These are phyloP conservation scores for Podospora australis DNA, from an alignment of 495 filamentous ascomycete genomes.

Conservation along the genomic window DNA sequence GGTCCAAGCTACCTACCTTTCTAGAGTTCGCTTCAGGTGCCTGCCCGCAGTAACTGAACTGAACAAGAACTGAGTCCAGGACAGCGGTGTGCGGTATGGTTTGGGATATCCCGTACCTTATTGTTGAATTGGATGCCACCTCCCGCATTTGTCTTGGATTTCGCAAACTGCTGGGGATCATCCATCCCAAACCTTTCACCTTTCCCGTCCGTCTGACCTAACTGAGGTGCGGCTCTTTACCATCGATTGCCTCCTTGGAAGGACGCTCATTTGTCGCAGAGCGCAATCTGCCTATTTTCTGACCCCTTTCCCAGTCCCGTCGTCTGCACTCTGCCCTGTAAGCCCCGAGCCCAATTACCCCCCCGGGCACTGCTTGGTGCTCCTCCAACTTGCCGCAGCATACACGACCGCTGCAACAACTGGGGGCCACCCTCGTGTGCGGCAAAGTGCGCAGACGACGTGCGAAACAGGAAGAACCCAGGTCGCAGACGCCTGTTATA, in stretches of 20 bases:
- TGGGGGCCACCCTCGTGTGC: constrained; percentile 12
- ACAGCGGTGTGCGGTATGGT: neutral
- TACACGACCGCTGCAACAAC: constrained; percentile 6
- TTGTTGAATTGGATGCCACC: neutral
- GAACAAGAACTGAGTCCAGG: too few relatives aligned
- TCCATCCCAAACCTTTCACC: too few relatives aligned
- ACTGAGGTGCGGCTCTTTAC: neutral
- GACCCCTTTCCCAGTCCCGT: constrained; percentile 1
- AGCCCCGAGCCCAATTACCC: constrained; percentile 21
- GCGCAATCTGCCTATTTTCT: constrained; percentile 35
- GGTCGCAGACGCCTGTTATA: constrained; percentile 20
- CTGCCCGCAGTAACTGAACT: too few relatives aligned
- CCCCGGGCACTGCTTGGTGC: constrained; percentile 17
- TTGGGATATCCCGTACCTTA: too few relatives aligned
- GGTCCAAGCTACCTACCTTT: too few relatives aligned
- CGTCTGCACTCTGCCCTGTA: constrained; percentile 15
- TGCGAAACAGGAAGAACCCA: constrained; percentile 25
- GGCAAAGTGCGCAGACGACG: constrained; percentile 20
- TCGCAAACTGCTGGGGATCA: neutral
- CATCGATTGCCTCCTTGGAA: constrained; percentile 17
- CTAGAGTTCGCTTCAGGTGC: too few relatives aligned
- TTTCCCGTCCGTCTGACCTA: too few relatives aligned
- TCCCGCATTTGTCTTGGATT: neutral
- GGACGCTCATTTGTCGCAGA: constrained; percentile 34
- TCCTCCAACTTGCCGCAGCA: neutral